Percentiles rank a stretch among this genome's conserved stretches.
Evolutionary conservation across 257 asterid species (phyloP).

Genomic region (Solanum etuberosum): DNA sequence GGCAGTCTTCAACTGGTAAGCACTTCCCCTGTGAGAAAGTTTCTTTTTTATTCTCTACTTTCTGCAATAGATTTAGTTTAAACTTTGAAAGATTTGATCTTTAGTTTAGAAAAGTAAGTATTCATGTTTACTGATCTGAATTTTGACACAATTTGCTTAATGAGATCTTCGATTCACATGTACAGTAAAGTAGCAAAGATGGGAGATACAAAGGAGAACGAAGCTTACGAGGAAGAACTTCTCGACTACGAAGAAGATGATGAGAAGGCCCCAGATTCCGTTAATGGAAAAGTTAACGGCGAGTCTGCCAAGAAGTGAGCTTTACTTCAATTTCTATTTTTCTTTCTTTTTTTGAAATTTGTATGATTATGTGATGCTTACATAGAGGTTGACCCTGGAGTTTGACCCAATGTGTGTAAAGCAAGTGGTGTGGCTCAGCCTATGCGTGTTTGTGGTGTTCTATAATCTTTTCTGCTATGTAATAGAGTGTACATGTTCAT

Average conservation of each 20-base stretch:
- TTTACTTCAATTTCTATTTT: not conserved
- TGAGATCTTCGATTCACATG: conserved; percentile 4
- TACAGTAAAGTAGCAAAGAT: conserved; percentile 12
- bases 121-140: not conserved
- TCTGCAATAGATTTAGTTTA: not conserved
- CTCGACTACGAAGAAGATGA: conserved; percentile 95
- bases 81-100: not conserved
- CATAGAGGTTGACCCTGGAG: not conserved
- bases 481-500: not conserved
- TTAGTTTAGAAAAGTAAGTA: not conserved
- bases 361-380: not conserved
- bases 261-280: conserved; percentile 63
- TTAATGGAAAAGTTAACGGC: conserved; percentile 61
- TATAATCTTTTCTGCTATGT: not conserved
- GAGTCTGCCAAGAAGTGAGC: conserved; percentile 81
- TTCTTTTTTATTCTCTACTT: not conserved
- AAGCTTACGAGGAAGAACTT: conserved; percentile 91
- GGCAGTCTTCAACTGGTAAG: conserved; percentile 7
- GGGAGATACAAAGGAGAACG: conserved; percentile 78
- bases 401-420: not conserved
- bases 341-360: not conserved
- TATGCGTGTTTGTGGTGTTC: not conserved
- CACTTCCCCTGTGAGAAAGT: not conserved
- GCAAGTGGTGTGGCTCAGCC: not conserved
- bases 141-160: not conserved